Evolutionary conservation across 805 yeast genomes (phyloP).

Genomic region (Starmera quercuum): DNA sequence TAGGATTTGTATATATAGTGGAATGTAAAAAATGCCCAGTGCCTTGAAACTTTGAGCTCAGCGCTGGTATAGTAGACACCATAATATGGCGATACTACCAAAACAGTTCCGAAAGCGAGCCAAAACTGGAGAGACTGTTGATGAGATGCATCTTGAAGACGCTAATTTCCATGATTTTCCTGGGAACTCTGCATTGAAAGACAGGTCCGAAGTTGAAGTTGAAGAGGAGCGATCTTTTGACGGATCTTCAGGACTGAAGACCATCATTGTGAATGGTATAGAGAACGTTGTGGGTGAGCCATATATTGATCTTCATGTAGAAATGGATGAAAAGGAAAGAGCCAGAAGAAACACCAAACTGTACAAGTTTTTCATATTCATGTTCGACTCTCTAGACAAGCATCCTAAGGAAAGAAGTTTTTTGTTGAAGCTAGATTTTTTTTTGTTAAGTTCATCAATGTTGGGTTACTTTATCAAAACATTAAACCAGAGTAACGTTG

Average conservation of each 20-base stretch:
- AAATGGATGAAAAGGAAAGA: not conserved
- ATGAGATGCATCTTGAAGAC: too few relatives aligned
- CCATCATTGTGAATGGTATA: not conserved
- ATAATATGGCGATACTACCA: too few relatives aligned
- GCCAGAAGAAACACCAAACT: not conserved
- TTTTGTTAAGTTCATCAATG: constrained; percentile 30
- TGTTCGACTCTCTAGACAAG: constrained; percentile 23
- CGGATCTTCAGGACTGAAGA: not conserved
- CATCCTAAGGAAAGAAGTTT: constrained; percentile 24
- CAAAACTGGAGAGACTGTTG: too few relatives aligned
- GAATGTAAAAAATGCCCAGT: too few relatives aligned
- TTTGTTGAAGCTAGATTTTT: constrained; percentile 25
- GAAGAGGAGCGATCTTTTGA: too few relatives aligned
- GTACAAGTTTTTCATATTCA: not conserved
- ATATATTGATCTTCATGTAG: not conserved
- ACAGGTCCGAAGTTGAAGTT: too few relatives aligned
- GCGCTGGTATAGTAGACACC: too few relatives aligned
- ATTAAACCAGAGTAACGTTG: constrained; percentile 30
- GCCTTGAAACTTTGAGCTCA: too few relatives aligned
- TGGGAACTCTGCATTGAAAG: too few relatives aligned
- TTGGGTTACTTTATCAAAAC: constrained; percentile 36
- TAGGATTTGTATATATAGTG: too few relatives aligned
- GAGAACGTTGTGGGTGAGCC: not conserved
- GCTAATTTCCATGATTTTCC: too few relatives aligned
- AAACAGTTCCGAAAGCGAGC: too few relatives aligned